These are phyloP conservation scores for Benincasa hispida DNA, from an alignment of 306 rosid genomes.

Conservation along the genomic window DNA sequence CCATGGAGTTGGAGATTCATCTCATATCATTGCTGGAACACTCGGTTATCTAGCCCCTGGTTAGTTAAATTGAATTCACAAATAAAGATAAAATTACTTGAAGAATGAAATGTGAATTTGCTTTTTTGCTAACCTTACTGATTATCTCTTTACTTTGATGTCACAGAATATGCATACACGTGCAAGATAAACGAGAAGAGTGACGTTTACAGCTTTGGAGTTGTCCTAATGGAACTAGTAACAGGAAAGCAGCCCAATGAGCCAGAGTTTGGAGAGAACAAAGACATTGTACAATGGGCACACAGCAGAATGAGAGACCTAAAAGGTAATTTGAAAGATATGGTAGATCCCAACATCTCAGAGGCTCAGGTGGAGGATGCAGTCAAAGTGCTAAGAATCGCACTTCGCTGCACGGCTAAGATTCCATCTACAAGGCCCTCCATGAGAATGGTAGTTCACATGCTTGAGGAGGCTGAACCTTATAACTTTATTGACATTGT, in stretches of 20 bases:
- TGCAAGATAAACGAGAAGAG: conserved; percentile 79
- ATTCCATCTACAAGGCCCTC: conserved; percentile 66
- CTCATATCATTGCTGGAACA: conserved; percentile 71
- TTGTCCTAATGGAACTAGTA: conserved; percentile 76
- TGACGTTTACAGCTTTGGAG: conserved; percentile 87
- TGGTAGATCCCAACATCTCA: conserved; percentile 50
- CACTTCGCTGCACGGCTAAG: conserved; percentile 42
- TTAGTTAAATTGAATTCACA: conserved; percentile 14
- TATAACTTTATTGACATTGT: conserved; percentile 18
- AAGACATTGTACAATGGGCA: conserved; percentile 70
- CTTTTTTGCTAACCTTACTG: conserved; percentile 2
- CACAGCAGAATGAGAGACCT: conserved; percentile 28
- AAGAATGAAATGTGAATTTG: conserved; percentile 3
- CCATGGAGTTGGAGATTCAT: conserved; percentile 32
- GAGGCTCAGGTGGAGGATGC: conserved; percentile 47
- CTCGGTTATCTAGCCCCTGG: conserved; percentile 89
- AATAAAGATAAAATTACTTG: neutral
- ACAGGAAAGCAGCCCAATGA: conserved; percentile 62
- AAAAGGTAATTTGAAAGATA: conserved; percentile 19
- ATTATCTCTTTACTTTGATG: conserved; percentile 11
- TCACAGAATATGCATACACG: conserved; percentile 66
- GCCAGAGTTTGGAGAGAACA: conserved; percentile 58
- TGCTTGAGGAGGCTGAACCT: conserved; percentile 79
- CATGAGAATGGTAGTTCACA: conserved; percentile 78
- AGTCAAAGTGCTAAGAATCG: conserved; percentile 46